Percentiles rank a stretch among this genome's conserved stretches.
phyloP scores from a whole-genome alignment of 768 basidiomycete genomes.

The Artomyces pyxidatus region DNA sequence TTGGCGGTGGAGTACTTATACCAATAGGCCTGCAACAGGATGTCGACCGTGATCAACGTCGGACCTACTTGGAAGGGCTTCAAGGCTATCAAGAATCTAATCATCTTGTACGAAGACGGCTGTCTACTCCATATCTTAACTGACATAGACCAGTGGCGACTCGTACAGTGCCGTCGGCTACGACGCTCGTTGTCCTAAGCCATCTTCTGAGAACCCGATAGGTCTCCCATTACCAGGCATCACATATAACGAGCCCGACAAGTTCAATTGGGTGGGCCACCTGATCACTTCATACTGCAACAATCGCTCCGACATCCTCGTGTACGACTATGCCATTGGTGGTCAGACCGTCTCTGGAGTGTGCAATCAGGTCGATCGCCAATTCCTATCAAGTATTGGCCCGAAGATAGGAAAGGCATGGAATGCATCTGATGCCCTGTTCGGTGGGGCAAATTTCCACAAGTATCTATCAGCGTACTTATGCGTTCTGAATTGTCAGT shows the following conservation, averaged over 20 bases:
- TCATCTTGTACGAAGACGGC: constrained; percentile 38
- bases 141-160: constrained; percentile 40
- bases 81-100: constrained; percentile 30
- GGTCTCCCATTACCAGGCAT: constrained; percentile 42
- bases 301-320: constrained; percentile 31
- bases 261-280: constrained; percentile 59
- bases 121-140: background rate
- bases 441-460: no score
- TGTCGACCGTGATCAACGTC: constrained; percentile 6
- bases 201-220: constrained; percentile 36
- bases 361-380: constrained; percentile 28
- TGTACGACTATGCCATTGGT: constrained; percentile 51
- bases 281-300: constrained; percentile 32
- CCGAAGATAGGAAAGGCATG: constrained; percentile 20
- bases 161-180: constrained; percentile 43
- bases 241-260: constrained; percentile 37
- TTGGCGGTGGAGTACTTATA: no score
- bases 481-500: constrained; percentile 30
- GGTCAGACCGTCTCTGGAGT: constrained; percentile 40
- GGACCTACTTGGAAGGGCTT: constrained; percentile 37
- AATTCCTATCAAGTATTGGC: constrained; percentile 30
- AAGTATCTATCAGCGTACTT: no score
- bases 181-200: constrained; percentile 16
- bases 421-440: constrained; percentile 18
- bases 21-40: no score